Percentiles rank a stretch among this genome's conserved stretches.
phyloP scores from a whole-genome alignment of 768 basidiomycete species.

The Hysterangium stoloniferum region DNA sequence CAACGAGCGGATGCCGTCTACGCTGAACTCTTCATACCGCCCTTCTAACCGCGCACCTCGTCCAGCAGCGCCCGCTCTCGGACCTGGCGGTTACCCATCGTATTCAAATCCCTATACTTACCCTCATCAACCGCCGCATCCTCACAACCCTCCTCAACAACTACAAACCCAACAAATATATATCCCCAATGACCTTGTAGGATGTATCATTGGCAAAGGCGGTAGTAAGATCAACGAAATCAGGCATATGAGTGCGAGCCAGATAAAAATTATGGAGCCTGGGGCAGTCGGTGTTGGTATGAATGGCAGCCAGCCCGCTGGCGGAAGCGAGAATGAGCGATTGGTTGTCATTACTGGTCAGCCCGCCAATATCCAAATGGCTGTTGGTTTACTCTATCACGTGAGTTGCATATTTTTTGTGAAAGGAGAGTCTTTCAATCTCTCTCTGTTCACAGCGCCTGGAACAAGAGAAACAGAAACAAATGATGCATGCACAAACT shows the following conservation, averaged over 20 bases:
- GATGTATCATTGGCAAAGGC: constrained; percentile 96
- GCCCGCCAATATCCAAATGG: constrained; percentile 92
- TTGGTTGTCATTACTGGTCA: constrained; percentile 97
- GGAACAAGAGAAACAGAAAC: constrained; percentile 88
- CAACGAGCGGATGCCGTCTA: constrained; percentile 73
- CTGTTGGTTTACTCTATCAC: constrained; percentile 84
- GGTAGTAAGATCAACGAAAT: constrained; percentile 99
- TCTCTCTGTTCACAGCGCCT: constrained; percentile 46
- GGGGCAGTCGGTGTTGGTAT: constrained; percentile 66
- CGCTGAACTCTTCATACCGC: constrained; percentile 55
- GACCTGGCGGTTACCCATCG: constrained; percentile 10
- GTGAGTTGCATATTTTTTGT: constrained; percentile 34
- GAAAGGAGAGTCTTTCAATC: constrained; percentile 1
- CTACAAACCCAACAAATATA: constrained; percentile 96
- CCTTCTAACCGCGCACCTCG: constrained; percentile 50
- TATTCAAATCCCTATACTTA: constrained; percentile 36
- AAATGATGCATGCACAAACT: constrained; percentile 28
- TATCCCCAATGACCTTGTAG: constrained; percentile 96
- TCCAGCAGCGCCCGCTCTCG: constrained; percentile 26
- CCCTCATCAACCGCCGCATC: constrained; percentile 22
- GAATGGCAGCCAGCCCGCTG: constrained; percentile 38
- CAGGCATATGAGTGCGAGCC: constrained; percentile 87
- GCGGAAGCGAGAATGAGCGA: constrained; percentile 78
- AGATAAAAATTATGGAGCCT: constrained; percentile 98
- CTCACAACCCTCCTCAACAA: constrained; percentile 51